A percentile compares a stretch with the other conserved stretches of the same genome.
Evolutionary conservation across 2,329 filamentous ascomycete genomes (phyloP).

Genomic region (Pseudomassariella vexata): DNA sequence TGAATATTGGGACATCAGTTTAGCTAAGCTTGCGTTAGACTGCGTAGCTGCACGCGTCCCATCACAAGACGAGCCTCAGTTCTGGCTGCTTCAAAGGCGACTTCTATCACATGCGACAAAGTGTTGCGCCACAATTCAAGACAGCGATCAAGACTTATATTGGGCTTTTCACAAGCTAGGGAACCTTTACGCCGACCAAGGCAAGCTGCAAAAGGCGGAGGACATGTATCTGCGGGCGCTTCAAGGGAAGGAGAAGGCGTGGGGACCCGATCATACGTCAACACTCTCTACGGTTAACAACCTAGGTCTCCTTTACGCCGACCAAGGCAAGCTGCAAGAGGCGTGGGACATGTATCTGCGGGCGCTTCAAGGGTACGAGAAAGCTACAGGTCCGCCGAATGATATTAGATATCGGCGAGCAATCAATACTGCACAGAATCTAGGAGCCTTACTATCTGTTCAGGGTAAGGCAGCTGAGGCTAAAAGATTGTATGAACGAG

Average conservation of each 20-base stretch:
- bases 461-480: no score
- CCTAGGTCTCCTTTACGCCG: constrained; percentile 3
- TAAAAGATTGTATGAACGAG: no score
- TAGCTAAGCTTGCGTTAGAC: constrained; percentile 9
- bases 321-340: constrained; percentile 5
- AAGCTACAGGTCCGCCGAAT: constrained; percentile 2
- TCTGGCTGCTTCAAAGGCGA: constrained; percentile 11
- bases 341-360: constrained; percentile 8
- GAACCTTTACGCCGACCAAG: constrained; percentile 6
- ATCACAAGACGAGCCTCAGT: constrained; percentile 3
- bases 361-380: constrained; percentile 4
- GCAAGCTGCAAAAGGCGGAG: constrained; percentile 5
- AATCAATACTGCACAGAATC: no score
- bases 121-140: constrained; percentile 4
- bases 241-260: constrained; percentile 2
- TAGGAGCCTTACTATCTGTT: no score
- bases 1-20: constrained; percentile 6
- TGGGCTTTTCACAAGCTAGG: constrained; percentile 7
- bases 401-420: no score
- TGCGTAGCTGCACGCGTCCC: constrained; percentile 12
- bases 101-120: constrained; percentile 11
- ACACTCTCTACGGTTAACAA: constrained; percentile 6
- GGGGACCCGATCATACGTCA: constrained; percentile 5
- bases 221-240: constrained; percentile 7
- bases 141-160: constrained; percentile 6